Evolutionary conservation across 2,329 filamentous ascomycete genomes (phyloP).

Genomic region (Reticulascus tulasneorum): DNA sequence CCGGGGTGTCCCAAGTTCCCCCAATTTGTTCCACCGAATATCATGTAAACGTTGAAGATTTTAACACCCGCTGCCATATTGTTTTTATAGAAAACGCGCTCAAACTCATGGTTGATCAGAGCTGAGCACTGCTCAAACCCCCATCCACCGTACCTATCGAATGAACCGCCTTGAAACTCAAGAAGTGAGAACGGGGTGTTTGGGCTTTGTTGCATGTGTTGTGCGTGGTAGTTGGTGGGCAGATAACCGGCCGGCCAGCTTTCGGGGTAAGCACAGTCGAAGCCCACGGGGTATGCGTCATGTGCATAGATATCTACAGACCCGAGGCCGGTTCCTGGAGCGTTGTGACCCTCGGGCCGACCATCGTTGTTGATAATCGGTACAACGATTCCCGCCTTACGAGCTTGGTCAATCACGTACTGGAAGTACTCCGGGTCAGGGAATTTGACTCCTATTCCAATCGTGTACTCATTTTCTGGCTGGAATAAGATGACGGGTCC

Average conservation of each 20-base stretch:
- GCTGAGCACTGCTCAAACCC: conserved; percentile 65
- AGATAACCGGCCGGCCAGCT: conserved; percentile 24
- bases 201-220: conserved; percentile 46
- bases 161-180: conserved; percentile 69
- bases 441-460: conserved; percentile 46
- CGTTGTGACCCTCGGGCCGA: conserved; percentile 54
- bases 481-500: conserved; percentile 77
- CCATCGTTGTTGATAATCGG: conserved; percentile 76
- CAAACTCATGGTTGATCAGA: conserved; percentile 69
- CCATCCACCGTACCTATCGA: conserved; percentile 70
- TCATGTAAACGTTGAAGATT: conserved; percentile 75
- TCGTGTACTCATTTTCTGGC: conserved; percentile 79
- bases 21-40: conserved; percentile 79
- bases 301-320: conserved; percentile 43
- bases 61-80: conserved; percentile 61
- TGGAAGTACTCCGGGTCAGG: conserved; percentile 67
- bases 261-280: conserved; percentile 56
- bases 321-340: conserved; percentile 53
- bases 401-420: conserved; percentile 65
- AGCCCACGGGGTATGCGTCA: conserved; percentile 59
- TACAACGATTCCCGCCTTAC: conserved; percentile 65
- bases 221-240: conserved; percentile 41
- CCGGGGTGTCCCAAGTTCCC: conserved; percentile 70
- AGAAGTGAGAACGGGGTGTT: conserved; percentile 58
- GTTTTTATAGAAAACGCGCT: conserved; percentile 78